These are phyloP conservation scores for Lobosporangium transversale DNA, from an alignment of 192 early-diverging fungal genomes.

Conservation along the genomic window DNA sequence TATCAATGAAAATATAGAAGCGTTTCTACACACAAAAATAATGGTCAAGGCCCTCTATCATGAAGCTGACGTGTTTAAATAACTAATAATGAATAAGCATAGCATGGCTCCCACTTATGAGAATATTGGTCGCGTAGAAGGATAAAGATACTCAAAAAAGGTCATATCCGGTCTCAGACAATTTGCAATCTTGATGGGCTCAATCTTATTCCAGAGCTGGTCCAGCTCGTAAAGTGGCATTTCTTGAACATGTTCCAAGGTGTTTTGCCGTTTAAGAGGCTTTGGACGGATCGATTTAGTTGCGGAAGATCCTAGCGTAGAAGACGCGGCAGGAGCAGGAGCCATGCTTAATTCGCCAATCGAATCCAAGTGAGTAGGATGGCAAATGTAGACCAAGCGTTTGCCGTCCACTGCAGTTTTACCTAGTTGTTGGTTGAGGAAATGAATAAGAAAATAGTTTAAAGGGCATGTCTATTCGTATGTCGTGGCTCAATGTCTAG, in stretches of 20 bases:
- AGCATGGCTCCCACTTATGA: too few species aligned
- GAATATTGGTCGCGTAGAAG: conserved; percentile 24
- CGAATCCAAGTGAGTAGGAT: conserved; percentile 40
- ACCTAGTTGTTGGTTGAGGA: conserved; percentile 35
- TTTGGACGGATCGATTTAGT: conserved; percentile 5
- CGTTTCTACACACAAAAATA: too few species aligned
- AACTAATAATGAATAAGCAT: too few species aligned
- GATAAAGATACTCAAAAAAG: conserved; percentile 51
- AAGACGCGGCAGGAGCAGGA: neutral
- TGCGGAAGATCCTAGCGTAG: neutral
- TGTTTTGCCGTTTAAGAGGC: conserved; percentile 26
- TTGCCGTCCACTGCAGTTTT: conserved; percentile 47
- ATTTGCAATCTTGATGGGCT: conserved; percentile 16
- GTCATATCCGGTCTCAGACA: conserved; percentile 39
- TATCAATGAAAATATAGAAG: too few species aligned
- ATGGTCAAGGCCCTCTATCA: too few species aligned
- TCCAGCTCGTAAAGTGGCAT: conserved; percentile 35
- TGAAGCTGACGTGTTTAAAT: too few species aligned
- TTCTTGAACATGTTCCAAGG: conserved; percentile 47
- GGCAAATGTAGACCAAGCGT: conserved; percentile 51
- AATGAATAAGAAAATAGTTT: too few species aligned
- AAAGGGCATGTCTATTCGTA: too few species aligned
- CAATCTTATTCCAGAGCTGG: conserved; percentile 30
- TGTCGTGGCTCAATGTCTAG: too few species aligned
- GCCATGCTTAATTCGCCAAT: conserved; percentile 16